Conservation (phyloP, 495 filamentous ascomycete genomes). For the Neurospora hispaniola region DNA sequence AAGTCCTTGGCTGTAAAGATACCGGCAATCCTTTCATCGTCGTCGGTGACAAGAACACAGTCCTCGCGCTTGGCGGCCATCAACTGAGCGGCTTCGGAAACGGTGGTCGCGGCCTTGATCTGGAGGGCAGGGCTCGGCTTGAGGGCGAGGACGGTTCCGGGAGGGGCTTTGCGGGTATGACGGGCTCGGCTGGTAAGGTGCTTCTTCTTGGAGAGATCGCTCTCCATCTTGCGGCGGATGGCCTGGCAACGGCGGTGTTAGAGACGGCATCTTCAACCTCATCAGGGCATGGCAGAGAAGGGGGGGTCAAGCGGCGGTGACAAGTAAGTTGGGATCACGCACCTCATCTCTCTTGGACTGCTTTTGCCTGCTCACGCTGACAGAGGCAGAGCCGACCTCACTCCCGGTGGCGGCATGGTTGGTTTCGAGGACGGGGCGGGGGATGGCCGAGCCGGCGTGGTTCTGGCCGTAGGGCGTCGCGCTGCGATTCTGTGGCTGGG, state of each 20-base stretch:
- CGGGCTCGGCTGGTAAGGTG: constrained; percentile 63
- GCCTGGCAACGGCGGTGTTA: constrained; percentile 48
- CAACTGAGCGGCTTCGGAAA: constrained; percentile 92
- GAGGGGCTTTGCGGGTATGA: constrained; percentile 83
- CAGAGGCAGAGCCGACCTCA: constrained; percentile 61
- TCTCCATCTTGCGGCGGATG: constrained; percentile 92
- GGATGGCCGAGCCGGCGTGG: constrained; percentile 62
- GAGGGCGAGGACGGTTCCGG: constrained; percentile 88
- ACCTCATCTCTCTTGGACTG: constrained; percentile 98
- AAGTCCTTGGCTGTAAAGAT: constrained; percentile 99
- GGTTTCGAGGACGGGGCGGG: constrained; percentile 68
- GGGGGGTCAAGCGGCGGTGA: background rate
- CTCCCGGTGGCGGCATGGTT: constrained; percentile 37
- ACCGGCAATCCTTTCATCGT: constrained; percentile 93
- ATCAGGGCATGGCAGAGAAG: background rate
- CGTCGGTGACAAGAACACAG: constrained; percentile 97
- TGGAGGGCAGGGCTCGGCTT: constrained; percentile 93
- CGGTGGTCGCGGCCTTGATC: constrained; percentile 91
- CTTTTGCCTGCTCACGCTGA: constrained; percentile 83
- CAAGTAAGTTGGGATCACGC: constrained; percentile 21
- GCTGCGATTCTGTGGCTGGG: constrained; percentile 32
- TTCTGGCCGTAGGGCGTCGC: constrained; percentile 60
- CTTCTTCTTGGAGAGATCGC: constrained; percentile 95
- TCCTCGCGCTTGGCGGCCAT: constrained; percentile 99
- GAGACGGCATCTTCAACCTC: constrained; percentile 15